These are phyloP conservation scores for Aspergillus sclerotiicarbonarius DNA, from an alignment of 495 filamentous ascomycete species.

Conservation along the genomic window DNA sequence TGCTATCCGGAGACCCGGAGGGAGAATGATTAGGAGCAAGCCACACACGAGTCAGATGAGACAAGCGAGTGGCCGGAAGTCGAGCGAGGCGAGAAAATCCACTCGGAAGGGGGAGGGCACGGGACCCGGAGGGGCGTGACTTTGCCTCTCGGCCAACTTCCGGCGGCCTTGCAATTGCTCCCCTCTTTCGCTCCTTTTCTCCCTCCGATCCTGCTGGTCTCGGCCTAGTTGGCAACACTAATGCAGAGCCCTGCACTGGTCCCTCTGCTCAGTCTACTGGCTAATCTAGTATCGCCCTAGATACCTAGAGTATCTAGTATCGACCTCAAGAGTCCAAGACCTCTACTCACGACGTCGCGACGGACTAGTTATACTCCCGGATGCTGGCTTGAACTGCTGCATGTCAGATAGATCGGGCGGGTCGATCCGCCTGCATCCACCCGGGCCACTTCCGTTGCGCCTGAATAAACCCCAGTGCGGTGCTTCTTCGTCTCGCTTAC, in stretches of 20 bases:
- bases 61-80: constrained; percentile 3
- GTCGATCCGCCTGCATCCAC: constrained; percentile 8
- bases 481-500: not conserved
- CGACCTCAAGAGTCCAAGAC: too few relatives aligned
- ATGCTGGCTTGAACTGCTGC: not conserved
- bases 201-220: not conserved
- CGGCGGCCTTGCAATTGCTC: too few relatives aligned
- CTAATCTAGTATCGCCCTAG: too few relatives aligned
- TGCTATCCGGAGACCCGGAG: not conserved
- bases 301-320: too few relatives aligned
- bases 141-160: constrained; percentile 27
- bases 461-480: not conserved
- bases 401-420: constrained; percentile 7
- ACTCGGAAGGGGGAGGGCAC: not conserved
- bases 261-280: too few relatives aligned
- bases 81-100: not conserved
- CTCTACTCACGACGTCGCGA: too few relatives aligned
- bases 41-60: constrained; percentile 2
- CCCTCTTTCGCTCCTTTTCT: not conserved
- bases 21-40: constrained; percentile 1
- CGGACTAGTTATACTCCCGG: not conserved
- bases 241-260: too few relatives aligned
- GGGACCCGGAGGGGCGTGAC: constrained; percentile 10
- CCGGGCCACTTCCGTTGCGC: not conserved
- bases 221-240: too few relatives aligned